These are phyloP conservation scores for Pseudophaeomoniella oleicola DNA, from an alignment of 2,329 filamentous ascomycete genomes.

Conservation along the genomic window DNA sequence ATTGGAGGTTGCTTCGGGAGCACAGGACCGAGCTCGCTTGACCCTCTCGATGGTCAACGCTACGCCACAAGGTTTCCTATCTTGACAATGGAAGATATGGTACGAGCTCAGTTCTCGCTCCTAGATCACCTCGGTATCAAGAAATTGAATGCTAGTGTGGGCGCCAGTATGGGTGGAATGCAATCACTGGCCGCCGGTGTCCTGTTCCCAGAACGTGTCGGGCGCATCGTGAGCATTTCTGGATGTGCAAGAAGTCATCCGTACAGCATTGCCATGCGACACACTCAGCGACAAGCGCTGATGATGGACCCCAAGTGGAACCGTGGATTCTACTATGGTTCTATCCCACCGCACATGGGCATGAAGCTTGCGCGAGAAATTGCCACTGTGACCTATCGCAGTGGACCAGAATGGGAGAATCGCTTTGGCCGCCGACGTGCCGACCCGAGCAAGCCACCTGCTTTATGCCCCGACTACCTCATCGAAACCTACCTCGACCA, in stretches of 20 bases:
- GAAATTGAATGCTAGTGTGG: conserved; percentile 80
- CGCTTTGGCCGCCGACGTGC: conserved; percentile 79
- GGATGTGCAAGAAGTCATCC: conserved; percentile 90
- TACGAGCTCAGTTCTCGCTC: conserved; percentile 81
- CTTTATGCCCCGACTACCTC: conserved; percentile 90
- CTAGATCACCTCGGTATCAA: conserved; percentile 64
- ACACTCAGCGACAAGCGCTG: conserved; percentile 90
- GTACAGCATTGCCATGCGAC: conserved; percentile 96
- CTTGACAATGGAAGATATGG: conserved; percentile 94
- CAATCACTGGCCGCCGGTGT: conserved; percentile 80
- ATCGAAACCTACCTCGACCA: conserved; percentile 98
- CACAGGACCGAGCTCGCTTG: conserved; percentile 75
- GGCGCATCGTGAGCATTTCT: conserved; percentile 73
- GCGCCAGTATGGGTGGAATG: conserved; percentile 97
- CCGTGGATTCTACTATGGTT: conserved; percentile 82
- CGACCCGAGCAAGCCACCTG: conserved; percentile 72
- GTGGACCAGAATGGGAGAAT: conserved; percentile 93
- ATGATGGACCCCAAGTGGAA: conserved; percentile 99
- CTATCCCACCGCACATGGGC: conserved; percentile 78
- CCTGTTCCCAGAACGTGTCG: conserved; percentile 68
- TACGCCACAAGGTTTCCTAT: conserved; percentile 96
- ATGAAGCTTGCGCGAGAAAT: conserved; percentile 98
- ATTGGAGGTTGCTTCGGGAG: conserved; percentile 92
- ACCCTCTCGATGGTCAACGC: conserved; percentile 72
- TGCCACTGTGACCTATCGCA: conserved; percentile 92